Evolutionary conservation across 2,329 filamentous ascomycete species (phyloP).

Genomic region (Xylariaceae sp.): DNA sequence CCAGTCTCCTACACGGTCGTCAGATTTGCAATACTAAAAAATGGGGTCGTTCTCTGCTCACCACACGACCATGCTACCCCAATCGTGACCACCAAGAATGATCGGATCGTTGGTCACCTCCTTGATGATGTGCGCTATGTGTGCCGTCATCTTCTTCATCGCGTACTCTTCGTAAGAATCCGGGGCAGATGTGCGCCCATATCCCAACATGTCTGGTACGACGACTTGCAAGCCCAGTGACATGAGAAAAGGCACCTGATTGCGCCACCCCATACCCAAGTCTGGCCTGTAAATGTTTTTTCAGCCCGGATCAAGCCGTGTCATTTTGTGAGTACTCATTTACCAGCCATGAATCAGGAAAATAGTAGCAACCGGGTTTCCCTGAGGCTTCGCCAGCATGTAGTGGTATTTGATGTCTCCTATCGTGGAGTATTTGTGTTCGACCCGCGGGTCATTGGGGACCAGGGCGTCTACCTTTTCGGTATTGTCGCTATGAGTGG

Average conservation of each 20-base stretch:
- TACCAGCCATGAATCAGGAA: conserved; percentile 39
- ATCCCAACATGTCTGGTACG: conserved; percentile 82
- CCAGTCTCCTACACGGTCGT: conserved; percentile 47
- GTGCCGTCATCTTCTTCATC: conserved; percentile 67
- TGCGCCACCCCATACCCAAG: conserved; percentile 79
- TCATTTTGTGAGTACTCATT: no score
- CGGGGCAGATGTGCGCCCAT: conserved; percentile 71
- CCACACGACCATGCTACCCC: conserved; percentile 78
- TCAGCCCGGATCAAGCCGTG: conserved; percentile 6
- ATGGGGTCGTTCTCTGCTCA: conserved; percentile 8
- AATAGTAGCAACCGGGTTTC: conserved; percentile 44
- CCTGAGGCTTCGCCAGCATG: conserved; percentile 49
- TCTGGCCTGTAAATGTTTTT: conserved; percentile 70
- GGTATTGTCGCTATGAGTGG: conserved; percentile 1
- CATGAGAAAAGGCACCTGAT: conserved; percentile 76
- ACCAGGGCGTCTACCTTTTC: conserved; percentile 57
- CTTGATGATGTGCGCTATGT: conserved; percentile 68
- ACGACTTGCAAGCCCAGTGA: conserved; percentile 73
- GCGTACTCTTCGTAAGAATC: conserved; percentile 60
- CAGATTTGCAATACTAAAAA: background rate
- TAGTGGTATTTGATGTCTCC: conserved; percentile 70
- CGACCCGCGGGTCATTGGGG: conserved; percentile 62
- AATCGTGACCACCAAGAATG: conserved; percentile 88
- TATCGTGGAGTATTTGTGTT: conserved; percentile 58
- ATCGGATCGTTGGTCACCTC: conserved; percentile 53